Evolutionary conservation across 768 basidiomycete genomes (phyloP), one percentile per base, ranked within the genome.

Genomic region (Boletus huronensis): DNA sequence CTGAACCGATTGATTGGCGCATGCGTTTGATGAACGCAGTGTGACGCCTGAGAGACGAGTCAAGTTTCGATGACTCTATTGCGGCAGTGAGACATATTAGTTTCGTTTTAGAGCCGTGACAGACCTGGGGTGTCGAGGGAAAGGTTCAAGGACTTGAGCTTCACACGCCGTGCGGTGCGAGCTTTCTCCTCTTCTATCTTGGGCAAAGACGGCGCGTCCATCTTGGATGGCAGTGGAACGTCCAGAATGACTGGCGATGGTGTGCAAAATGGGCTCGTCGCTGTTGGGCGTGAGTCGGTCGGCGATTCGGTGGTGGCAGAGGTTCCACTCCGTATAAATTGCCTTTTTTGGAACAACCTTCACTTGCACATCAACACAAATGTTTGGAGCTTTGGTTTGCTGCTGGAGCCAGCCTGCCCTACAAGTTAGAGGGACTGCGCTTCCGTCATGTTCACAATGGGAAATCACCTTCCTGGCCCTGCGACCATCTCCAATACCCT

Each of bases 1-100:
- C 91, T 36, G 79, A 67, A 16, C 87, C 89, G 64, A 98, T 79
- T 17, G 92, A 90, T 66, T 88, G 91, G 43, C 88, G 84, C 63
- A 98, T 88, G 42, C 90, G 87, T 72, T 96, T 98, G 60, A 97
- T 94, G 58, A 98, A 81, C 6, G 93, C 91, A 2, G 94, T 98
- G 72, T 99, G 95, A 7, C 93, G 87, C 74, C 93, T 98, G 54
- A 99, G 74, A 41, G 97, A 98, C 3, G 97, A 93, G 71, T 98
- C 97, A 23, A 94, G 78, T 68, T 85, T 93, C 21, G 81, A 76
- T 10, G 82, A 75, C 68, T 87, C 92, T 93, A 23, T 32, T 21
- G 40, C 17, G 5, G 28, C 35, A 14, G 47, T 60, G 55, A 66
- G 61, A 47, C 32, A 44, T 11, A 23, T 10, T 31, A 7, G 50